Evolutionary conservation across 2,329 filamentous ascomycete genomes (phyloP).

Genomic region (Neonectria faginata): DNA sequence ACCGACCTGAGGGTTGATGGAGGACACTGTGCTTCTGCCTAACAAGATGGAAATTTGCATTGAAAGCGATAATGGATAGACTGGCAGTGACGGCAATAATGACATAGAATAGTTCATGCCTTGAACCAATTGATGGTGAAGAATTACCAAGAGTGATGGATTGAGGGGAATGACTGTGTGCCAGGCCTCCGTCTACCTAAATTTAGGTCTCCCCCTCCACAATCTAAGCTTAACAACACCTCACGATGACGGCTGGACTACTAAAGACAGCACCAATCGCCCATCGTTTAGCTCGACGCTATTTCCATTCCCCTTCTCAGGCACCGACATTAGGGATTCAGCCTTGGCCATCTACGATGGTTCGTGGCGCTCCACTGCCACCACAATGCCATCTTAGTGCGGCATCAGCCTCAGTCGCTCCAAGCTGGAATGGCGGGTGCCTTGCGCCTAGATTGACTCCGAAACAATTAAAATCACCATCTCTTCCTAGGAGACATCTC

Average conservation of each 20-base stretch:
- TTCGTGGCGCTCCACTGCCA: conserved; percentile 35
- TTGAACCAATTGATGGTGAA: not conserved
- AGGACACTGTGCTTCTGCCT: conserved; percentile 60
- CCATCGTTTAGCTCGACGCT: not conserved
- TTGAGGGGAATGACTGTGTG: not conserved
- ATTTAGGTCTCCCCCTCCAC: not conserved
- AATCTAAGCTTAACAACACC: not conserved
- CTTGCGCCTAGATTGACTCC: conserved; percentile 6
- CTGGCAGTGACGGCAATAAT: conserved; percentile 21
- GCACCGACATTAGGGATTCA: conserved; percentile 1
- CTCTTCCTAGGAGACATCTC: not conserved
- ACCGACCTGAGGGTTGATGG: conserved; percentile 68
- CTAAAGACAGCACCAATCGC: not conserved
- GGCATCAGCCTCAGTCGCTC: conserved; percentile 27
- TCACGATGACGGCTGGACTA: not conserved
- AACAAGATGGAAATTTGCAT: not conserved
- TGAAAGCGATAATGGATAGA: conserved; percentile 1
- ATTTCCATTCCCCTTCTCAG: not conserved
- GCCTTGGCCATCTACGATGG: not conserved
- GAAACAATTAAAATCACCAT: not conserved
- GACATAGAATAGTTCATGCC: conserved; percentile 1
- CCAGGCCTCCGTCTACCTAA: not conserved
- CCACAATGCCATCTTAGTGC: conserved; percentile 29
- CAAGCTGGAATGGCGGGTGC: conserved; percentile 29
- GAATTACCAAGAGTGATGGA: not conserved